A percentile compares a stretch with the other conserved stretches of the same genome.
phyloP scores from a whole-genome alignment of 1,284 basidiomycete species.

The Sporisorium graminicola region DNA sequence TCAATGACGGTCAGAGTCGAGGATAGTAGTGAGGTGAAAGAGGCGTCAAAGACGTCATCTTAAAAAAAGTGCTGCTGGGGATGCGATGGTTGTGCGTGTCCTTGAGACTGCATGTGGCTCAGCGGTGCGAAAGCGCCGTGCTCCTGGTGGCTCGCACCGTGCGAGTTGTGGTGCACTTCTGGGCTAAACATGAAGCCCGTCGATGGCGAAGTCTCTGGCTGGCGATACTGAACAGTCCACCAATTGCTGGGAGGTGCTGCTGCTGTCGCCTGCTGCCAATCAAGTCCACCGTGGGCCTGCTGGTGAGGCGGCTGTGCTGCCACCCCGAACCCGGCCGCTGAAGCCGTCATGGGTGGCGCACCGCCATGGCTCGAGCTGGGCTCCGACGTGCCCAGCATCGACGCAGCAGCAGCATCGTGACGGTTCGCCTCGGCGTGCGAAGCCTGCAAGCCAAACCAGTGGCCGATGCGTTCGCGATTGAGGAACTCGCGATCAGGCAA shows the following conservation, averaged over 20 bases:
- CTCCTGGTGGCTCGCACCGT: conserved; percentile 16
- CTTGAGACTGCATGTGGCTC: conserved; percentile 17
- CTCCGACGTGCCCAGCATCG: conserved; percentile 37
- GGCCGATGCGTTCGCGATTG: conserved; percentile 36
- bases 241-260: conserved; percentile 27
- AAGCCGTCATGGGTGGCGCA: conserved; percentile 4
- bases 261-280: conserved; percentile 35
- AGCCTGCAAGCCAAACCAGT: conserved; percentile 43
- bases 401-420: conserved; percentile 4
- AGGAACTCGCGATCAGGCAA: conserved; percentile 40
- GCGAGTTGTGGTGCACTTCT: conserved; percentile 4
- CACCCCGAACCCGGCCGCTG: background rate
- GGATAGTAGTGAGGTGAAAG: no score
- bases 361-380: conserved; percentile 23
- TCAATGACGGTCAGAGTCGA: background rate
- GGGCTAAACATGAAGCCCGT: conserved; percentile 25
- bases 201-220: conserved; percentile 29
- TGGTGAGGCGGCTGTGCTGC: conserved; percentile 14
- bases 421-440: conserved; percentile 16
- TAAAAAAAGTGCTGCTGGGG: conserved; percentile 39
- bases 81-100: conserved; percentile 12
- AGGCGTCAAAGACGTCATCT: conserved; percentile 4
- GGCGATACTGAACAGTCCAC: conserved; percentile 49
- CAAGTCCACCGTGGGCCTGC: conserved; percentile 14
- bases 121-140: conserved; percentile 10